Conservation (phyloP, 768 basidiomycete genomes). For the Pleurotus sapidus region DNA sequence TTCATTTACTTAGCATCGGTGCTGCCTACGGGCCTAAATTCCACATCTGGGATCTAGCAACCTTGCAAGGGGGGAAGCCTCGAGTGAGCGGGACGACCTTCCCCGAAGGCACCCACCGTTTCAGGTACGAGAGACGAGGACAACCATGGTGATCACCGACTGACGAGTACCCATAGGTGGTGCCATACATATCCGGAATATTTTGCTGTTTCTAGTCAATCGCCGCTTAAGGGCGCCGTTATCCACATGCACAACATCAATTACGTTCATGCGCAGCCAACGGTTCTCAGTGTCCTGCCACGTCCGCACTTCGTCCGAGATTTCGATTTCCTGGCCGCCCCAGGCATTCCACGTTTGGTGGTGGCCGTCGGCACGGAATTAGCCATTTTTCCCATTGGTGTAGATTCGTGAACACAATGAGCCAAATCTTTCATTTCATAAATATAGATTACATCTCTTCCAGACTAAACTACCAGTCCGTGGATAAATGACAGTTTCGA, state of each 20-base stretch:
- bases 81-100: slow-evolving; percentile 58
- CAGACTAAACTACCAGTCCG: not conserved
- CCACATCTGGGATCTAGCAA: slow-evolving; percentile 73
- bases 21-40: slow-evolving; percentile 72
- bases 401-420: slow-evolving; percentile 38
- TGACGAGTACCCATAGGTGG: slow-evolving; percentile 51
- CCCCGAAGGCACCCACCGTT: slow-evolving; percentile 62
- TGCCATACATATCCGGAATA: slow-evolving; percentile 72
- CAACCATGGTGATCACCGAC: not conserved
- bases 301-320: slow-evolving; percentile 67
- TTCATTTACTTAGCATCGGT: slow-evolving; percentile 51
- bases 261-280: slow-evolving; percentile 64
- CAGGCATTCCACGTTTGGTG: slow-evolving; percentile 63
- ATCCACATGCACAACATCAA: slow-evolving; percentile 69
- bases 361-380: slow-evolving; percentile 62
- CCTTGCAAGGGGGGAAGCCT: slow-evolving; percentile 73
- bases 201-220: slow-evolving; percentile 71
- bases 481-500: too few species aligned
- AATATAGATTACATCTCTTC: not conserved
- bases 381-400: slow-evolving; percentile 60
- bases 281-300: slow-evolving; percentile 51
- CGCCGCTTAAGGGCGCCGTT: slow-evolving; percentile 57
- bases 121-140: slow-evolving; percentile 44
- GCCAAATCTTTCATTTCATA: not conserved
- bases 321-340: slow-evolving; percentile 70